Conservation (phyloP, 2,329 filamentous ascomycete genomes). For the Pseudopithomyces maydicus region DNA sequence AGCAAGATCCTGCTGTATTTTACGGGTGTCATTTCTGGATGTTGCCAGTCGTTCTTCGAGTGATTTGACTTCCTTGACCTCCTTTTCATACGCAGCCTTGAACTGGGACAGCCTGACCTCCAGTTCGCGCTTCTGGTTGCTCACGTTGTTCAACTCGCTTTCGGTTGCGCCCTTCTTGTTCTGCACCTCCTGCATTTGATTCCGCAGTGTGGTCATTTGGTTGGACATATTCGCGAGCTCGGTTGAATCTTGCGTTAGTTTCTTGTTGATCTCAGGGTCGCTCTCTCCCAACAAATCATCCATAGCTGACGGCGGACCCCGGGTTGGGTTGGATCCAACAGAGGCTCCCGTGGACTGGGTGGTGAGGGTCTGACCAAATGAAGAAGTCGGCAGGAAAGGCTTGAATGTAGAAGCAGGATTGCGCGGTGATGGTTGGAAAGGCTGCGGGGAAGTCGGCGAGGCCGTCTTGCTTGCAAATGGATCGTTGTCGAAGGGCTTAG, state of each 20-base stretch:
- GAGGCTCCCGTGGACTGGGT: constrained; percentile 75
- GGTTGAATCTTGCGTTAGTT: constrained; percentile 83
- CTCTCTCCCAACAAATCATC: constrained; percentile 86
- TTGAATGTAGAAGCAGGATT: constrained; percentile 68
- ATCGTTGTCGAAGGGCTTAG: constrained; percentile 58
- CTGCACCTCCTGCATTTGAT: constrained; percentile 93
- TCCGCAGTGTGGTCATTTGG: constrained; percentile 87
- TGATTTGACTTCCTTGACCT: constrained; percentile 82
- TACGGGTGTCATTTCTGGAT: constrained; percentile 80
- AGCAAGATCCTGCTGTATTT: constrained; percentile 81
- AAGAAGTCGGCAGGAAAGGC: constrained; percentile 89
- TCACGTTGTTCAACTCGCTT: constrained; percentile 79
- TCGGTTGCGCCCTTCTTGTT: constrained; percentile 79
- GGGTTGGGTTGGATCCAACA: constrained; percentile 49
- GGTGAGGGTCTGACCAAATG: constrained; percentile 83
- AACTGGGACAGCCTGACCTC: constrained; percentile 87
- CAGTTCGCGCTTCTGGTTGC: constrained; percentile 88
- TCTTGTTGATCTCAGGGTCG: constrained; percentile 86
- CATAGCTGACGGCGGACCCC: constrained; percentile 56
- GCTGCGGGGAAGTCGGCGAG: constrained; percentile 59
- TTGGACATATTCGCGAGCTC: constrained; percentile 96
- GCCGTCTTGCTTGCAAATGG: constrained; percentile 63
- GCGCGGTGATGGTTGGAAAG: constrained; percentile 53
- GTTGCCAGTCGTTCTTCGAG: constrained; percentile 81
- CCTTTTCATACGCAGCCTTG: constrained; percentile 87